Conservation (phyloP, 768 basidiomycete genomes). For the Amanita polypyramis region DNA sequence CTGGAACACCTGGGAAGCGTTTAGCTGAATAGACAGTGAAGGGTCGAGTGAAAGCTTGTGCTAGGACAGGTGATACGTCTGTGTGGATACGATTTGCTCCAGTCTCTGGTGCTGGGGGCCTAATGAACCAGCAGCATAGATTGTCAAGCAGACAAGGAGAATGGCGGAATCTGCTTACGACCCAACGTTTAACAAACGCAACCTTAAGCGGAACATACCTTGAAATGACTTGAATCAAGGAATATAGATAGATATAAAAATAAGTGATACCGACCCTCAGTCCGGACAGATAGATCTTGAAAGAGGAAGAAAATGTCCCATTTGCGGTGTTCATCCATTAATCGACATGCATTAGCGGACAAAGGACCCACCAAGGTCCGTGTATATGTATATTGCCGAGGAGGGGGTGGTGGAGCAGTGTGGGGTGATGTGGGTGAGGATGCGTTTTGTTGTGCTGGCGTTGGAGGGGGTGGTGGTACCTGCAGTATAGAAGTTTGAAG, state of each 20-base stretch:
- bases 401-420: conserved; percentile 18
- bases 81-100: conserved; percentile 59
- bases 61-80: conserved; percentile 64
- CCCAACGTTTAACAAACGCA: conserved; percentile 86
- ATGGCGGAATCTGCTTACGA: conserved; percentile 50
- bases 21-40: conserved; percentile 90
- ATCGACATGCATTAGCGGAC: conserved; percentile 74
- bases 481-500: not conserved
- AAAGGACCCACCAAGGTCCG: conserved; percentile 87
- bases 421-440: conserved; percentile 21
- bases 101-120: conserved; percentile 63
- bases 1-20: conserved; percentile 90
- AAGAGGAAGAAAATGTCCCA: conserved; percentile 92
- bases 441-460: conserved; percentile 21
- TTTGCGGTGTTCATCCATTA: conserved; percentile 77
- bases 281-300: conserved; percentile 88
- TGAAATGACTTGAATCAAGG: conserved; percentile 8
- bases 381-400: conserved; percentile 54
- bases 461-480: conserved; percentile 11
- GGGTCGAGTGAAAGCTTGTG: conserved; percentile 72
- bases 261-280: conserved; percentile 52
- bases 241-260: conserved; percentile 6
- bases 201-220: conserved; percentile 80
- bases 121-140: conserved; percentile 16
- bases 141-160: conserved; percentile 10